phyloP scores from a whole-genome alignment of 1,284 basidiomycete species.

The Pascua guehoae region DNA sequence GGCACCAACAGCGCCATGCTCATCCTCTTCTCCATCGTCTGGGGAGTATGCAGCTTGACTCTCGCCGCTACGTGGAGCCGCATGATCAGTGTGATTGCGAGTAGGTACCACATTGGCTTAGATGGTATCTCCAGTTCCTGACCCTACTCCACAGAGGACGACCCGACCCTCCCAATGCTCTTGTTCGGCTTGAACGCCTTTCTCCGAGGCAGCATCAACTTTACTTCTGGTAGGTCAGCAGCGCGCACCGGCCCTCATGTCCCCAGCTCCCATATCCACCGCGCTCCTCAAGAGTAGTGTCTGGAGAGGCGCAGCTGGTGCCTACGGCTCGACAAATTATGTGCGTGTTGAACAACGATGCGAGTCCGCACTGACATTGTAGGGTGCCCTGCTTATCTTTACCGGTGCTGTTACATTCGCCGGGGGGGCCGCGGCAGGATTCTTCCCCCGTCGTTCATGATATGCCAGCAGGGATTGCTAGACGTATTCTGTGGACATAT shows the following conservation, averaged over 20 bases:
- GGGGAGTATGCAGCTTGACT: constrained; percentile 30
- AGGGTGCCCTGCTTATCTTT: constrained; percentile 31
- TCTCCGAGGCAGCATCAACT: constrained; percentile 42
- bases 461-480: too few relatives aligned
- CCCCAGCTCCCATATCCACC: constrained; percentile 37
- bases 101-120: constrained; percentile 1
- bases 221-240: constrained; percentile 32
- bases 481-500: too few relatives aligned
- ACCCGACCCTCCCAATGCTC: constrained; percentile 30
- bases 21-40: constrained; percentile 30
- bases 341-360: too few relatives aligned
- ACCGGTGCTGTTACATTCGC: constrained; percentile 22
- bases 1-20: constrained; percentile 30
- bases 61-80: constrained; percentile 15
- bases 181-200: constrained; percentile 42
- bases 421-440: background rate
- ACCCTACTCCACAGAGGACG: constrained; percentile 23
- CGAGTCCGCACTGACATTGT: constrained; percentile 1
- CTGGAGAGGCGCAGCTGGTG: constrained; percentile 20
- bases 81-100: constrained; percentile 22
- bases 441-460: too few relatives aligned
- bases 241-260: constrained; percentile 38
- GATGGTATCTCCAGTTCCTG: background rate
- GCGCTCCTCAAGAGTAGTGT: constrained; percentile 26
- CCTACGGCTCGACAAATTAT: constrained; percentile 28